phyloP scores from a whole-genome alignment of 139 green algal species.

The Trebouxia sp. region DNA sequence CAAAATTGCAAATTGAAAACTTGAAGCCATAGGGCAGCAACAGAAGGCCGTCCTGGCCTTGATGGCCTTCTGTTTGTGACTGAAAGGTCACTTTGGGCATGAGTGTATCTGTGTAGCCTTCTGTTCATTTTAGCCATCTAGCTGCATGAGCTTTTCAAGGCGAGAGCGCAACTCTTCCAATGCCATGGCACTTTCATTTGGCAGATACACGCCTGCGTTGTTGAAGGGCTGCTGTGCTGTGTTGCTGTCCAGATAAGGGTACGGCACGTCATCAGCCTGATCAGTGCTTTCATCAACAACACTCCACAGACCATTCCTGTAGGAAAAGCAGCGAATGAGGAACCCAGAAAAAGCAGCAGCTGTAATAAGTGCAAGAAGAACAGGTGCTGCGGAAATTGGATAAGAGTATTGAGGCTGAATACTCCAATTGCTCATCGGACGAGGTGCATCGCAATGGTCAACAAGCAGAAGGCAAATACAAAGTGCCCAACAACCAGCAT shows the following conservation, averaged over 20 bases:
- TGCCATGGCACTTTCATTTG: background rate
- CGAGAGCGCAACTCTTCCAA: background rate
- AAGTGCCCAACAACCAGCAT: background rate
- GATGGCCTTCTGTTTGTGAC: too few species aligned
- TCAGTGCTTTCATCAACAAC: conserved; percentile 11
- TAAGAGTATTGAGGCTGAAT: too few species aligned
- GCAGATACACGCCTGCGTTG: conserved; percentile 32
- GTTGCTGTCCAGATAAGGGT: background rate
- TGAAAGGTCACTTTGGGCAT: too few species aligned
- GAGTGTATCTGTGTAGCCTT: too few species aligned
- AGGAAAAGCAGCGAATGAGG: background rate
- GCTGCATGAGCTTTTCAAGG: background rate
- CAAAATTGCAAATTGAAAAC: too few species aligned
- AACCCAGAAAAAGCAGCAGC: background rate
- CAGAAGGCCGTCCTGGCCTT: too few species aligned
- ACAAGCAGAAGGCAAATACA: background rate
- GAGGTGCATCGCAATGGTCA: conserved; percentile 6
- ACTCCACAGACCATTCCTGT: conserved; percentile 25
- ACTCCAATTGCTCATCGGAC: too few species aligned
- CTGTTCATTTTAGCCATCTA: background rate
- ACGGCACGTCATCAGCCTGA: background rate
- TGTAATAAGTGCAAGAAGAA: too few species aligned
- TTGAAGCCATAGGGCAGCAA: too few species aligned
- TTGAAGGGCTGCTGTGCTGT: conserved; percentile 20
- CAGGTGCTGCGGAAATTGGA: too few species aligned